Evolutionary conservation across 139 green algal species (phyloP), one percentile per base, ranked within the genome.

Genomic region (Tetraselmis striata): DNA sequence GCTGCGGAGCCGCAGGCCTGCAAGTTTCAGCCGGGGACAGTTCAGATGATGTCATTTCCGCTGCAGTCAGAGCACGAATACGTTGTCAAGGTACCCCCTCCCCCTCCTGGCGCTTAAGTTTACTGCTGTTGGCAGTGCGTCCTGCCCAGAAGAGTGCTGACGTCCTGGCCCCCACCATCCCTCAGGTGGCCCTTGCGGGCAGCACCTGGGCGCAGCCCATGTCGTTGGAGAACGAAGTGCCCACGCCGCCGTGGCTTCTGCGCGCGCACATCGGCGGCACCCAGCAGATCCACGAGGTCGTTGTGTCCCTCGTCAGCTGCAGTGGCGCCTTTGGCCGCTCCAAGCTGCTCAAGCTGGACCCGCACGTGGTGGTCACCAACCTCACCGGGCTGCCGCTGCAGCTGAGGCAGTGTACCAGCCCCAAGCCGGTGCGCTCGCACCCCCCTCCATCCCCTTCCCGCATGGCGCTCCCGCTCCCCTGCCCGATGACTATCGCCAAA

Each of bases 351-450:
- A 79, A 85, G 1, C 75, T 97, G 81, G 92, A 96, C 75, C 88
- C 91, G 0, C 89, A 95, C 78, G 29, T 95, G n/a, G 82, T 95
- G 58, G 81, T 95, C 1, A 87, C 85, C 75, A 97, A 97, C 84
- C 82, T 83, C 29, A 95, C 92, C 0, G 88, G 90, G 28, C 87
- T 94, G 30, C 79, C 84, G 2, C 84, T 97, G n/a, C 83, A 92
- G 80, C 84, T 96, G 59, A 75, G 93, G 79, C 93, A 95, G 80
- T 77, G 74, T 29, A 28, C 74, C 74, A 2, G 25, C n/a, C 74
- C 26, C 22, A 77, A 29, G 25, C 74, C 74, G 25, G 74, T 77
- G 74, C 22, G 74, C 2, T 2, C 58, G 18, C 58, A 23, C 58
- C 58, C 58, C 58, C 58, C 58, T n/a, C n/a, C n/a, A n/a, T n/a